Conservation (phyloP, 768 basidiomycete genomes). For the Pluteus cervinus region DNA sequence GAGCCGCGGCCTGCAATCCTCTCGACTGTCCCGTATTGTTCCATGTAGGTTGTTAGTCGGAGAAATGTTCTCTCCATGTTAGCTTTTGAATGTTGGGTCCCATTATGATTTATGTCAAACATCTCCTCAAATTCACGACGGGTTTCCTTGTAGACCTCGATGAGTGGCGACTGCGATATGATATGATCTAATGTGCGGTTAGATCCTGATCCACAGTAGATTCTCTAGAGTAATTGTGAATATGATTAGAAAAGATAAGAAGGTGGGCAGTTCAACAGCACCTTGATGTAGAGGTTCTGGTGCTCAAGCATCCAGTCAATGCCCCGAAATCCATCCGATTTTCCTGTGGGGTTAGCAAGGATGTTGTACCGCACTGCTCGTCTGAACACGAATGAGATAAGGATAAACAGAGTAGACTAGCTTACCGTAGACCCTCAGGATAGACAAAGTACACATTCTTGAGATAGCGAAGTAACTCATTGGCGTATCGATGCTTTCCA, state of each 20-base stretch:
- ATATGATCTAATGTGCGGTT: slow-evolving; percentile 14
- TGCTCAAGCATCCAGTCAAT: slow-evolving; percentile 27
- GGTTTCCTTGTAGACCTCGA: slow-evolving; percentile 10
- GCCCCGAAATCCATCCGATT: slow-evolving; percentile 13
- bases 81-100: too few species aligned
- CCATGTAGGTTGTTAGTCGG: not conserved
- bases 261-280: slow-evolving; percentile 4
- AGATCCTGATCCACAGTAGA: slow-evolving; percentile 13
- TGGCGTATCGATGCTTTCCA: slow-evolving; percentile 29
- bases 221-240: not conserved
- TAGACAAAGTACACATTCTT: slow-evolving; percentile 17
- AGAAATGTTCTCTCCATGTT: slow-evolving; percentile 2
- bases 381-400: too few species aligned
- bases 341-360: slow-evolving; percentile 24
- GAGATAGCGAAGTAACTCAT: slow-evolving; percentile 19
- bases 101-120: too few species aligned
- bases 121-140: too few species aligned
- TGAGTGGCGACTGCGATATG: slow-evolving; percentile 13
- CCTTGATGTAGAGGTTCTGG: slow-evolving; percentile 26
- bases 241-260: not conserved
- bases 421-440: slow-evolving; percentile 10
- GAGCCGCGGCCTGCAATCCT: not conserved
- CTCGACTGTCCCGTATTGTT: not conserved
- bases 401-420: too few species aligned
- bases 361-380: slow-evolving; percentile 11